phyloP scores from a whole-genome alignment of 2,329 filamentous ascomycete species.

The Cryphonectria japonica region DNA sequence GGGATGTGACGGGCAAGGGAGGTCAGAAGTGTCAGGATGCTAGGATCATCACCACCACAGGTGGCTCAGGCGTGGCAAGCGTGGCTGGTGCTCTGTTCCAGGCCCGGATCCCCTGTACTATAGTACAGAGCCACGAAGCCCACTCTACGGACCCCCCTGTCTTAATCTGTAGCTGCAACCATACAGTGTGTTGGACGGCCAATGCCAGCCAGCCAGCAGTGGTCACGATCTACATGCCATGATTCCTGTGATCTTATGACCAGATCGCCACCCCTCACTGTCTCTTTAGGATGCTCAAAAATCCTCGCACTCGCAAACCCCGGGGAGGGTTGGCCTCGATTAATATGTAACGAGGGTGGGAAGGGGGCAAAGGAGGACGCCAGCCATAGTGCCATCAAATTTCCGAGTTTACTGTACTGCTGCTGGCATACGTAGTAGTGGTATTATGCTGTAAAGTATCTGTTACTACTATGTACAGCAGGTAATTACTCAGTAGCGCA shows the following conservation, averaged over 20 bases:
- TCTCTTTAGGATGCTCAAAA: background rate
- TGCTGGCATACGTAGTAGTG: background rate
- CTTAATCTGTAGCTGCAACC: background rate
- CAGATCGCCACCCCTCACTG: background rate
- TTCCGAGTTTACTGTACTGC: background rate
- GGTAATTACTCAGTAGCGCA: background rate
- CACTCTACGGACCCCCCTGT: background rate
- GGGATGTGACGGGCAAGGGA: background rate
- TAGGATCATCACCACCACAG: background rate
- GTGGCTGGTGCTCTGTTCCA: background rate
- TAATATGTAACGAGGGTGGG: background rate
- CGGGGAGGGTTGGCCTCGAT: background rate
- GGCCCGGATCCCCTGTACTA: background rate
- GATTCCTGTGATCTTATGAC: slow-evolving; percentile 4
- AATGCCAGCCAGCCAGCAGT: background rate
- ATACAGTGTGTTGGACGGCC: background rate
- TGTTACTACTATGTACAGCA: background rate
- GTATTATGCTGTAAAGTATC: background rate
- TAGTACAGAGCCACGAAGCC: no score
- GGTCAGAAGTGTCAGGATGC: background rate
- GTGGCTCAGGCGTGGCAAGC: slow-evolving; percentile 6
- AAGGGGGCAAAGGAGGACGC: background rate
- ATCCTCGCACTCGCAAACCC: background rate
- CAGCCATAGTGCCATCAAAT: background rate
- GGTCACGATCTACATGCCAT: background rate